Percentiles rank a stretch among this genome's conserved stretches.
Evolutionary conservation across 1,139 yeast species (phyloP).

Genomic region (Yamadazyma mexicana): DNA sequence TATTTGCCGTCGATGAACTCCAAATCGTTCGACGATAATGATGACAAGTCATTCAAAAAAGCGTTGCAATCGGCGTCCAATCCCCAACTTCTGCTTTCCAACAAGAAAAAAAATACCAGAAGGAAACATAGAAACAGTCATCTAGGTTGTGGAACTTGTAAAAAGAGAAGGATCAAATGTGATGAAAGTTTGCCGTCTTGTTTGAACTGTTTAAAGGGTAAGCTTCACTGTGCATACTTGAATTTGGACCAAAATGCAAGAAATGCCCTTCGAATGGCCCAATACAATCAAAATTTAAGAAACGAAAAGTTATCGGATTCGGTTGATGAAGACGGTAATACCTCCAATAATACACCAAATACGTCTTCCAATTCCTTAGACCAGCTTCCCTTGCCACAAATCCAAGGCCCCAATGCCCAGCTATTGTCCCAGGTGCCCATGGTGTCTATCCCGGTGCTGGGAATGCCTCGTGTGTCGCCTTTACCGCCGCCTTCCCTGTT

Average conservation of each 20-base stretch:
- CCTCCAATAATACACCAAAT: neutral
- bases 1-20: constrained; percentile 1
- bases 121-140: constrained; percentile 66
- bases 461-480: neutral
- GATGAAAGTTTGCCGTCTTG: constrained; percentile 65
- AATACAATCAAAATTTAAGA: constrained; percentile 44
- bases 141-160: constrained; percentile 65
- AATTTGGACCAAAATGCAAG: constrained; percentile 51
- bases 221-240: constrained; percentile 54
- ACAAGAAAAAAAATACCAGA: constrained; percentile 47
- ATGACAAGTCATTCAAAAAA: constrained; percentile 18
- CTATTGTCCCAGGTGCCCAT: neutral
- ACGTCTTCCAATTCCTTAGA: neutral
- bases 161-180: constrained; percentile 65
- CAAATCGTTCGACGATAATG: constrained; percentile 6
- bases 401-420: neutral
- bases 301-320: constrained; percentile 21
- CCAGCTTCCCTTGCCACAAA: neutral
- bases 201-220: constrained; percentile 59
- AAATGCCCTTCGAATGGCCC: constrained; percentile 53
- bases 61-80: constrained; percentile 18
- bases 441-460: neutral
- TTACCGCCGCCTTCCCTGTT: constrained; percentile 4
- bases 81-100: constrained; percentile 16
- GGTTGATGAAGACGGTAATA: constrained; percentile 17